Conservation (phyloP, 2,329 filamentous ascomycete species). For the Paecilomyces formosus region DNA sequence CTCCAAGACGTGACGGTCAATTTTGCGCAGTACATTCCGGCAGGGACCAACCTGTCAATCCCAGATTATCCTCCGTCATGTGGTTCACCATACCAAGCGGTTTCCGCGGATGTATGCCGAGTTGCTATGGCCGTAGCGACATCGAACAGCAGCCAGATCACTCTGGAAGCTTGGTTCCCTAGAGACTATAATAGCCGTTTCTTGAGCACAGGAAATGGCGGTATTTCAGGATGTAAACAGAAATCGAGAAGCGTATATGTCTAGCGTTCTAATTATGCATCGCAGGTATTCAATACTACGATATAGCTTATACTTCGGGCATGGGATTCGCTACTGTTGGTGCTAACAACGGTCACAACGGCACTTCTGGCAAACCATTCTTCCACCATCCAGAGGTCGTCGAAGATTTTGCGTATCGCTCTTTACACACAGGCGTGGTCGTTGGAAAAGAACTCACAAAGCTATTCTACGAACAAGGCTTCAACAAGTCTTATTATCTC, state of each 20-base stretch:
- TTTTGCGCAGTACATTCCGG: slow-evolving; percentile 1
- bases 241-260: neutral
- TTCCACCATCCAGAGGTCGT: slow-evolving; percentile 34
- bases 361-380: slow-evolving; percentile 31
- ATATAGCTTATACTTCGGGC: slow-evolving; percentile 26
- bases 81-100: neutral
- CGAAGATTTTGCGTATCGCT: slow-evolving; percentile 32
- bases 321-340: slow-evolving; percentile 35
- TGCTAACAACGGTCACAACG: slow-evolving; percentile 40
- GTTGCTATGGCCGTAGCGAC: slow-evolving; percentile 36
- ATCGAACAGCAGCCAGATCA: slow-evolving; percentile 38
- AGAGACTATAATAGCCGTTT: slow-evolving; percentile 40
- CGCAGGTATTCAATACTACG: slow-evolving; percentile 30
- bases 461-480: slow-evolving; percentile 25
- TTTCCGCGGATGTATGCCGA: slow-evolving; percentile 25
- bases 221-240: slow-evolving; percentile 18
- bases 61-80: neutral
- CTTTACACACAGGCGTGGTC: slow-evolving; percentile 2
- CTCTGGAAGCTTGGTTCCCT: slow-evolving; percentile 43
- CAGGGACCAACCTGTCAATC: slow-evolving; percentile 1
- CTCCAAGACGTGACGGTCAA: slow-evolving; percentile 1
- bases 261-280: neutral
- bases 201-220: slow-evolving; percentile 43
- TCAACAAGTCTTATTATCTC: slow-evolving; percentile 3
- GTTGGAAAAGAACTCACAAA: slow-evolving; percentile 23